These are phyloP conservation scores for Globisporangium emineosum DNA, from an alignment of 352 stramenopile species.

Conservation along the genomic window DNA sequence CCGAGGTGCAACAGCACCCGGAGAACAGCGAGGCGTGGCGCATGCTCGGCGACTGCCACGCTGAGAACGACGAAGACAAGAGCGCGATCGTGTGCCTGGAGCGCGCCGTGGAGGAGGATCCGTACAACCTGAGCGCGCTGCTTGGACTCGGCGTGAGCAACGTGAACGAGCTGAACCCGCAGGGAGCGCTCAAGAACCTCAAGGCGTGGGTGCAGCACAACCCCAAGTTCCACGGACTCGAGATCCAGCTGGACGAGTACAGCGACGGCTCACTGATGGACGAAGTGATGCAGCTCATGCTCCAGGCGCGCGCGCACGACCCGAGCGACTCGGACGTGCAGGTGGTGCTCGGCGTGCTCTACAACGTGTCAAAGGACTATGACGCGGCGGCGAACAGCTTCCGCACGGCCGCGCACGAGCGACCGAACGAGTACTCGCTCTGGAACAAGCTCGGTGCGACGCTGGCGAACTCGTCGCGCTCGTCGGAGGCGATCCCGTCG, in stretches of 20 bases:
- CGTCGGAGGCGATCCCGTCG: slow-evolving; percentile 90
- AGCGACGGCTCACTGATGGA: slow-evolving; percentile 90
- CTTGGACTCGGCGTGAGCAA: slow-evolving; percentile 94
- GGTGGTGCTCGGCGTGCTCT: slow-evolving; percentile 95
- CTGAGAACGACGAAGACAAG: slow-evolving; percentile 96
- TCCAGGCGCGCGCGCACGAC: slow-evolving; percentile 84
- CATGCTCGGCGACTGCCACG: slow-evolving; percentile 94
- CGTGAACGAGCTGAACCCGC: slow-evolving; percentile 96
- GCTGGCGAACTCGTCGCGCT: slow-evolving; percentile 93
- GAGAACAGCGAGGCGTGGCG: slow-evolving; percentile 94
- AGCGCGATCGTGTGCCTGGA: slow-evolving; percentile 95
- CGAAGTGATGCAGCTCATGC: slow-evolving; percentile 94
- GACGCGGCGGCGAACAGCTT: slow-evolving; percentile 91
- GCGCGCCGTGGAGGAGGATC: slow-evolving; percentile 92
- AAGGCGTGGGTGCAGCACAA: slow-evolving; percentile 97
- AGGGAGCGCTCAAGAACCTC: slow-evolving; percentile 90
- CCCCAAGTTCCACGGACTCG: slow-evolving; percentile 94
- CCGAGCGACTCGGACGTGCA: slow-evolving; percentile 73
- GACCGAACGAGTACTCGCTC: slow-evolving; percentile 94
- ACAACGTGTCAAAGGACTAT: slow-evolving; percentile 97
- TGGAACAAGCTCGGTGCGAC: slow-evolving; percentile 98
- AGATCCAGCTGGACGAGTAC: slow-evolving; percentile 86
- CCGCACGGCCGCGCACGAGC: slow-evolving; percentile 67
- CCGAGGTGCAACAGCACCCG: slow-evolving; percentile 90
- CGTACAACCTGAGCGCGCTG: slow-evolving; percentile 92